Base-by-base conservation (phyloP, 345 rosid species). In the Salix udensis region DNA sequence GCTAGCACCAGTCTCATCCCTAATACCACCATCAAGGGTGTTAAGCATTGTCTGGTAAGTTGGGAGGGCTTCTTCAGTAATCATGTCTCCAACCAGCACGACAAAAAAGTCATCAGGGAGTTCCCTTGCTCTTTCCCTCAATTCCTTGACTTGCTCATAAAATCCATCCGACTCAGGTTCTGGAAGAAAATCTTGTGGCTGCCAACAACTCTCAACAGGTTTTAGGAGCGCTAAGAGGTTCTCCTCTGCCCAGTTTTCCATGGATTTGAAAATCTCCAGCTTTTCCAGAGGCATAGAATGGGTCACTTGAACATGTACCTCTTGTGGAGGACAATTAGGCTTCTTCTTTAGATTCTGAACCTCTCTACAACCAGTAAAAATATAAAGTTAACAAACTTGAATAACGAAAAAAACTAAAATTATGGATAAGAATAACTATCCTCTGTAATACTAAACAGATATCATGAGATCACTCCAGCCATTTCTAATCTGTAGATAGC, bases 191-290 rank as follows among this genome's bases (percentile, higher is more conserved):
- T 79, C 78, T 50, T 79, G 82, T 18, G 82, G 82, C 13, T 82
- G 85, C 85, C 85, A 78, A 24, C 82, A 77, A 69, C 77, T 79
- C 74, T 75, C 80, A 21, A 78, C 82, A 12, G 85, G 85, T 37
- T 79, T 83, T 5, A 76, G 78, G 26, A 70, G 79, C 7, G 65
- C 48, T 65, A 79, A 64, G 58, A 79, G 44, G 65, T 69, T 79
- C n/a, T 76, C 55, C 71, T 61, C 71, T 4, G 80, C 78, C 82
- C 83, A 83, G 28, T 28, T 23, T 39, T 79, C 78, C 61, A 83
- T 18, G 2, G 80, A 76, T 62, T 79, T 83, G 34, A 79, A 66
- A 21, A 77, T 70, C 64, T 83, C 76, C 30, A 73, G 30, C 71
- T 83, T 79, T 52, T 83, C 70, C 1, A 83, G 76, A 5, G 77